Conservation (phyloP, 108 stramenopile genomes). For the Mediolabrus comicus region DNA sequence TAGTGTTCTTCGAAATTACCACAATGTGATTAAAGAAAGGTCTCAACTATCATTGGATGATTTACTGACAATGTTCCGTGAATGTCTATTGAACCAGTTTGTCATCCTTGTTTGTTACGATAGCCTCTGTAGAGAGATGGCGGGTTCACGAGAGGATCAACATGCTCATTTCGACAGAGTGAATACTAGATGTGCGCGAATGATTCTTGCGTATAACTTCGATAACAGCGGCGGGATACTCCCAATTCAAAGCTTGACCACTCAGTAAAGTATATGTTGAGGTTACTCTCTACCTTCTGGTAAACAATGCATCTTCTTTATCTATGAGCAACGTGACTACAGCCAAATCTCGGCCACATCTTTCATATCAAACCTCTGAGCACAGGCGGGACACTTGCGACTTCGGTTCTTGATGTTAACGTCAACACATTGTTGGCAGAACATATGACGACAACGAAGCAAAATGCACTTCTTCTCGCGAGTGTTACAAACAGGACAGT, state of each 20-base stretch:
- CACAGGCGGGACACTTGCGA: conserved; percentile 89
- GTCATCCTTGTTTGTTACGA: conserved; percentile 47
- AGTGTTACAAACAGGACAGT: conserved; percentile 88
- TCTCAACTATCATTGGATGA: conserved; percentile 23
- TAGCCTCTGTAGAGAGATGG: conserved; percentile 27
- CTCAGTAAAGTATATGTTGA: too few species aligned
- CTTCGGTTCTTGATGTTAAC: conserved; percentile 84
- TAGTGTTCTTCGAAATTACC: neutral
- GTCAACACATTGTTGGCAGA: conserved; percentile 91
- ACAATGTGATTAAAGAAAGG: neutral
- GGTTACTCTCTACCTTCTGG: too few species aligned
- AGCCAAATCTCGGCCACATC: conserved; percentile 84
- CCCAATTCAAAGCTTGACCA: too few species aligned
- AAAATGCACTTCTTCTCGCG: conserved; percentile 89
- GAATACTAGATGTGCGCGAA: neutral
- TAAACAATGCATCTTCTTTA: neutral
- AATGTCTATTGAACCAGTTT: conserved; percentile 39
- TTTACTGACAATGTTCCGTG: conserved; percentile 27
- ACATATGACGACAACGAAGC: conserved; percentile 93
- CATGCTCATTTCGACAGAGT: neutral
- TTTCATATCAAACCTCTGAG: conserved; percentile 77
- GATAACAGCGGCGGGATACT: neutral
- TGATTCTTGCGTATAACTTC: neutral
- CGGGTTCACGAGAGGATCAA: conserved; percentile 2
- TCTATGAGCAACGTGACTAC: neutral